phyloP scores from a whole-genome alignment of 306 rosid genomes.

The Elaeagnus macrophylla region DNA sequence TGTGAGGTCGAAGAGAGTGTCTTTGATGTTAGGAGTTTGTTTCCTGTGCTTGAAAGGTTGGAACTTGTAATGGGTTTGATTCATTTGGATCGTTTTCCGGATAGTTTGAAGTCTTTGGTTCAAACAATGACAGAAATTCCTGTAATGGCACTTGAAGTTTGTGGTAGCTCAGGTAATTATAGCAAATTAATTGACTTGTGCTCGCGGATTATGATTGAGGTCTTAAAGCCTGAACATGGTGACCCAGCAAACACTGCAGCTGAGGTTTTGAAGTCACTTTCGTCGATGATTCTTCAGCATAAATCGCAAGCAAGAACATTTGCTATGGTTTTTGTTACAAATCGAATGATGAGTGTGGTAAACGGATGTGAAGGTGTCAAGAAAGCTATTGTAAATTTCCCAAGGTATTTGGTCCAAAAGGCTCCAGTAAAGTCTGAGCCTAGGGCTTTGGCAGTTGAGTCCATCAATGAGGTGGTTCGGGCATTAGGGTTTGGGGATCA shows the following conservation, averaged over 20 bases:
- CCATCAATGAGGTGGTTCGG: conserved; percentile 56
- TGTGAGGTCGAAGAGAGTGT: conserved; percentile 10
- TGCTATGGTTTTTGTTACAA: conserved; percentile 46
- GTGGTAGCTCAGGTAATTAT: conserved; percentile 30
- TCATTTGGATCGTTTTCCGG: conserved; percentile 82
- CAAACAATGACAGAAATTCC: conserved; percentile 59
- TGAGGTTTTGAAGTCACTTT: conserved; percentile 58
- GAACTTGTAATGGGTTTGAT: conserved; percentile 42
- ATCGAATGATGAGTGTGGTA: conserved; percentile 21
- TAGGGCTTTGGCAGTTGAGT: conserved; percentile 69
- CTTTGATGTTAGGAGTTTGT: conserved; percentile 37
- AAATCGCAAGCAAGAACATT: conserved; percentile 58
- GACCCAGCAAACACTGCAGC: conserved; percentile 46
- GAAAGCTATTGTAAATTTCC: conserved; percentile 62
- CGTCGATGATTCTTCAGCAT: conserved; percentile 40
- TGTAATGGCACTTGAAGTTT: conserved; percentile 30
- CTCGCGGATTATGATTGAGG: conserved; percentile 40
- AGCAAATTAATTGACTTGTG: conserved; percentile 35
- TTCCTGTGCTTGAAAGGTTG: conserved; percentile 49
- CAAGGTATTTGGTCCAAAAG: conserved; percentile 56
- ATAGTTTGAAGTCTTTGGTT: conserved; percentile 54
- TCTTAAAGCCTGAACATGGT: conserved; percentile 58
- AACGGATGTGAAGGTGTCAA: conserved; percentile 36
- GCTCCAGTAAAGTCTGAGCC: conserved; percentile 80
- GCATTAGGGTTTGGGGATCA: conserved; percentile 47